Conservation (phyloP, 768 basidiomycete species). For the Clitopilus passeckerianus region DNA sequence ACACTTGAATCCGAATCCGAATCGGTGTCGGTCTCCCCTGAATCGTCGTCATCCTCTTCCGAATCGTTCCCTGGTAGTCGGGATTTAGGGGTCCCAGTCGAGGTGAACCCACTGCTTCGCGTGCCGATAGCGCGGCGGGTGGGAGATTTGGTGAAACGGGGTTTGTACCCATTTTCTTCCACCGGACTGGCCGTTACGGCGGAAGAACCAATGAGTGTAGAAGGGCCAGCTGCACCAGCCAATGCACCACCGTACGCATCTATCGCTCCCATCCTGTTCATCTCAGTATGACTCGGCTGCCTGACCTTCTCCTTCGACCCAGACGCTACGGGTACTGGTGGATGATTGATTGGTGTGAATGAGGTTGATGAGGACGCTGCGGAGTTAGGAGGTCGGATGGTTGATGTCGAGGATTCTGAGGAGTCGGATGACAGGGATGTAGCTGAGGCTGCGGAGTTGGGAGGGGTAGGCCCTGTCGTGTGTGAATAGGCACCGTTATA, state of each 20-base stretch:
- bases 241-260: not conserved
- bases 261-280: not conserved
- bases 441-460: slow-evolving; percentile 1
- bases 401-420: not conserved
- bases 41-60: slow-evolving; percentile 5
- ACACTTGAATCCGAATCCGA: slow-evolving; percentile 30
- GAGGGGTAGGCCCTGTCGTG: not conserved
- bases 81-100: slow-evolving; percentile 3
- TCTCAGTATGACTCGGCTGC: not conserved
- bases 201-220: not conserved
- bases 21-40: slow-evolving; percentile 23
- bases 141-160: not conserved
- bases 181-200: not conserved
- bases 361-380: not conserved
- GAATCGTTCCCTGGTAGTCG: not conserved
- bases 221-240: not conserved
- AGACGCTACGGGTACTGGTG: not conserved
- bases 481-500: slow-evolving; percentile 4
- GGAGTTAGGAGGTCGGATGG: not conserved
- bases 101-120: slow-evolving; percentile 4
- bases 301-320: not conserved
- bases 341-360: not conserved
- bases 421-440: not conserved
- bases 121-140: slow-evolving; percentile 1
- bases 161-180: not conserved